Percentiles rank a stretch among this genome's conserved stretches.
phyloP scores from a whole-genome alignment of 495 filamentous ascomycete species.

The Penicillium lagena region DNA sequence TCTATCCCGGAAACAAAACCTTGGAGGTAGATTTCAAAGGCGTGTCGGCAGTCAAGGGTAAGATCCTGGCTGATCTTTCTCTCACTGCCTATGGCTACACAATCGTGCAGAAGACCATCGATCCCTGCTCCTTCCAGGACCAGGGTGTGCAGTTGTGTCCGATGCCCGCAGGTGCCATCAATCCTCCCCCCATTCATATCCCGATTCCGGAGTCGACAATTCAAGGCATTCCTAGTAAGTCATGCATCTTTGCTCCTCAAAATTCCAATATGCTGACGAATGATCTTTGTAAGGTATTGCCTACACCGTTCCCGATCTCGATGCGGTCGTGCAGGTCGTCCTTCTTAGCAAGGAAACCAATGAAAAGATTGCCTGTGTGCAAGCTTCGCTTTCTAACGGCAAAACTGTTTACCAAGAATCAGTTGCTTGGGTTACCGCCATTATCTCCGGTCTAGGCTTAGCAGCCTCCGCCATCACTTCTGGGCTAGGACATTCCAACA shows the following conservation, averaged over 20 bases:
- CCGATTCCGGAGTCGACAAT: constrained; percentile 50
- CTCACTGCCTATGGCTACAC: constrained; percentile 79
- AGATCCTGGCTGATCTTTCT: constrained; percentile 71
- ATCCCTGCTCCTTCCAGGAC: constrained; percentile 70
- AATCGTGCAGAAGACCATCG: constrained; percentile 53
- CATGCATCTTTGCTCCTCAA: not conserved
- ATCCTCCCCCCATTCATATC: constrained; percentile 61
- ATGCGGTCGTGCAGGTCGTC: constrained; percentile 75
- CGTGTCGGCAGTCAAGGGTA: constrained; percentile 77
- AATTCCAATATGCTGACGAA: too few species aligned
- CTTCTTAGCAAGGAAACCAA: constrained; percentile 61
- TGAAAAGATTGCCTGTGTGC: constrained; percentile 74
- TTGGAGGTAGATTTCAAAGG: constrained; percentile 73
- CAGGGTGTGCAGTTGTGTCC: constrained; percentile 68
- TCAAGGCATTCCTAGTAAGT: constrained; percentile 60
- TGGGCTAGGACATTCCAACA: constrained; percentile 87
- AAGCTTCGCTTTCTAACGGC: constrained; percentile 84
- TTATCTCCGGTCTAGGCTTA: constrained; percentile 79
- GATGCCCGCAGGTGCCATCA: constrained; percentile 82
- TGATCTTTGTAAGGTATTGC: constrained; percentile 48
- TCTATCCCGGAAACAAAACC: constrained; percentile 68
- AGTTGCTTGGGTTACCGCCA: constrained; percentile 83
- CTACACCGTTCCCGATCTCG: constrained; percentile 87
- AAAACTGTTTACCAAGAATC: constrained; percentile 87
- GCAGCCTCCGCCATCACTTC: constrained; percentile 77